phyloP scores from a whole-genome alignment of 768 basidiomycete genomes.

The Infundibulicybe gibba region DNA sequence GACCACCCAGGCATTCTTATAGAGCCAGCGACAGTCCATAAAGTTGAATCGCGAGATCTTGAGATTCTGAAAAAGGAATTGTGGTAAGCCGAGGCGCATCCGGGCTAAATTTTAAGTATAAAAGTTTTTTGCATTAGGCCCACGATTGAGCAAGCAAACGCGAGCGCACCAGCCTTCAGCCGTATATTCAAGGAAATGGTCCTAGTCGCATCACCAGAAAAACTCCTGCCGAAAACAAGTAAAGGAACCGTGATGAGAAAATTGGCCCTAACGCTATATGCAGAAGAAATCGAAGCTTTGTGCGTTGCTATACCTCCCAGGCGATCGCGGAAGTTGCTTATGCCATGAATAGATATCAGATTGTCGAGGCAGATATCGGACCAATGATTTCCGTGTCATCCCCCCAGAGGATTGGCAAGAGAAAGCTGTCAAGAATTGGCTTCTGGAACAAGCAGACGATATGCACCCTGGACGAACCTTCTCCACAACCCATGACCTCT shows the following conservation, averaged over 20 bases:
- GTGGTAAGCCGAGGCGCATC: constrained; percentile 15
- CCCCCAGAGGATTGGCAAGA: neutral
- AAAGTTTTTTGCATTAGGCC: constrained; percentile 12
- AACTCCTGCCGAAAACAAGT: constrained; percentile 28
- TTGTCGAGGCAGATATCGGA: constrained; percentile 5
- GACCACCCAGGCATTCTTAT: constrained; percentile 26
- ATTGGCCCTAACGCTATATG: constrained; percentile 27
- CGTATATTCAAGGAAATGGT: constrained; percentile 40
- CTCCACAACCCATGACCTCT: constrained; percentile 14
- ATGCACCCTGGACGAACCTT: neutral
- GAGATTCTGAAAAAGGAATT: constrained; percentile 23
- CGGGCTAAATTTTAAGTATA: neutral
- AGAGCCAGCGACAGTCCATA: constrained; percentile 14
- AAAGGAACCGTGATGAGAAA: constrained; percentile 37
- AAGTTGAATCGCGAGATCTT: constrained; percentile 15
- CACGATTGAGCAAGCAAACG: constrained; percentile 28
- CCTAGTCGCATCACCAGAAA: constrained; percentile 23
- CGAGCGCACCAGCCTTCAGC: constrained; percentile 23
- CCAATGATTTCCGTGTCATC: too few relatives aligned
- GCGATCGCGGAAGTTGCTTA: neutral
- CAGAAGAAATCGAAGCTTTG: constrained; percentile 35
- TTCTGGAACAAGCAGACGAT: neutral
- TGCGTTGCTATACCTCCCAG: constrained; percentile 5
- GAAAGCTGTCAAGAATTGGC: neutral
- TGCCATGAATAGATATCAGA: constrained; percentile 1